Percentiles rank a stretch among this genome's conserved stretches.
These are phyloP conservation scores for Jackrogersella multiformis DNA, from an alignment of 495 filamentous ascomycete species.

Conservation along the genomic window DNA sequence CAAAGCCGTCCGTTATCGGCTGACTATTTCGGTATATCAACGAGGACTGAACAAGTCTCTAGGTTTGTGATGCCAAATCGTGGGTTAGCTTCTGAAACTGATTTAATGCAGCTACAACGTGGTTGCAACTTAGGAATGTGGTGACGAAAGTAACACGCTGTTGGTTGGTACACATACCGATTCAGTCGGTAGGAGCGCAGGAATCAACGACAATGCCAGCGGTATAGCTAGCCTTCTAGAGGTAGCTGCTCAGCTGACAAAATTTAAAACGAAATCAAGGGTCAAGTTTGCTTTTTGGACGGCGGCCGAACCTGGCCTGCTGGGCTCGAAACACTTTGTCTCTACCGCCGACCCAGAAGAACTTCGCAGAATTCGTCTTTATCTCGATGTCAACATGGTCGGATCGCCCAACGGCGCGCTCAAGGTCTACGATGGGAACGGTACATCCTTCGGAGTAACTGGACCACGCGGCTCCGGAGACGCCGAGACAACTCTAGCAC, in stretches of 20 bases:
- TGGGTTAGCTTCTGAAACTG: constrained; percentile 50
- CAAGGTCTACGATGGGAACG: constrained; percentile 69
- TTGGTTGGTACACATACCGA: constrained; percentile 68
- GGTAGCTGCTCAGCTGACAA: constrained; percentile 62
- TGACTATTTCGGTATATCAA: constrained; percentile 6
- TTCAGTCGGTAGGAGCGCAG: constrained; percentile 62
- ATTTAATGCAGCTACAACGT: constrained; percentile 64
- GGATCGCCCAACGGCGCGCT: constrained; percentile 69
- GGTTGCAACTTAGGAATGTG: constrained; percentile 66
- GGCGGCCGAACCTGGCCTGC: constrained; percentile 63
- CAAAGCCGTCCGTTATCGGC: constrained; percentile 54
- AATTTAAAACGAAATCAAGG: constrained; percentile 63
- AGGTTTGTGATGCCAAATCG: constrained; percentile 46
- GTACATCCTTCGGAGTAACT: constrained; percentile 56
- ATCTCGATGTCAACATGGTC: constrained; percentile 75
- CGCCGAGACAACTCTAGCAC: constrained; percentile 61
- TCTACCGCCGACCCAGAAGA: constrained; percentile 52
- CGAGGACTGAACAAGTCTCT: constrained; percentile 3
- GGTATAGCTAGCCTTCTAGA: constrained; percentile 67
- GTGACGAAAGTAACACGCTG: constrained; percentile 65
- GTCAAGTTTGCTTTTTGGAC: constrained; percentile 71
- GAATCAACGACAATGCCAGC: constrained; percentile 72
- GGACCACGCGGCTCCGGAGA: constrained; percentile 64
- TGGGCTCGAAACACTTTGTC: constrained; percentile 66
- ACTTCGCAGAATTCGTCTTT: constrained; percentile 62